A percentile compares a stretch with the other conserved stretches of the same genome.
These are phyloP conservation scores for Penicillium sp. DNA, from an alignment of 2,329 filamentous ascomycete genomes.

Conservation along the genomic window DNA sequence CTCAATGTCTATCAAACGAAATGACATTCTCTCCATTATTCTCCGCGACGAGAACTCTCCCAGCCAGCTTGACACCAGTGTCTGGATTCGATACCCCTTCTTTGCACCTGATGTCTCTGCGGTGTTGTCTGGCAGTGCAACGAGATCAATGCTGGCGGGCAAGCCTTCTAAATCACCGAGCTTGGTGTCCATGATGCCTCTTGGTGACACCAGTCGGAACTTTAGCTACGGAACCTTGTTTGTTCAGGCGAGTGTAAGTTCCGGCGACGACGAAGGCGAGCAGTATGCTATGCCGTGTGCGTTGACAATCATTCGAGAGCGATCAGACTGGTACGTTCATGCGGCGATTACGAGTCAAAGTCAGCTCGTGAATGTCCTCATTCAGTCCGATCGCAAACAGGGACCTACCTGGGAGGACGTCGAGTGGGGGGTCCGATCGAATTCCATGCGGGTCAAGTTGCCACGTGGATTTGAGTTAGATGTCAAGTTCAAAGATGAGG, in stretches of 20 bases:
- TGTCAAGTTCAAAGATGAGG: conserved; percentile 69
- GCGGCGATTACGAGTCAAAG: conserved; percentile 78
- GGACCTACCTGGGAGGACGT: conserved; percentile 80
- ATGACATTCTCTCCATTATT: conserved; percentile 68
- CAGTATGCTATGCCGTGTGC: conserved; percentile 71
- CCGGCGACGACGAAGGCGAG: conserved; percentile 62
- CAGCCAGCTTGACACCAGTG: conserved; percentile 75
- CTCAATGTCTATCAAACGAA: conserved; percentile 78
- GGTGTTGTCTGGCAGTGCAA: conserved; percentile 62
- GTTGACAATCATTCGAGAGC: conserved; percentile 70
- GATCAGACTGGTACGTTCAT: conserved; percentile 66
- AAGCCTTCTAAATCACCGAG: conserved; percentile 46
- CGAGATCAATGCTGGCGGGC: conserved; percentile 47
- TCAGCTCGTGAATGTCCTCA: conserved; percentile 69
- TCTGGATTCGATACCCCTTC: conserved; percentile 76
- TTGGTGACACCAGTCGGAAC: conserved; percentile 69
- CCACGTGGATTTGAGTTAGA: conserved; percentile 73
- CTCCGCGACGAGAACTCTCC: conserved; percentile 63
- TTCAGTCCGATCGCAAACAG: conserved; percentile 65
- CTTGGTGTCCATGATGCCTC: conserved; percentile 67
- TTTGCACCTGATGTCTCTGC: conserved; percentile 70
- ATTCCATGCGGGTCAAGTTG: conserved; percentile 65
- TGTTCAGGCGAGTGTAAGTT: conserved; percentile 71
- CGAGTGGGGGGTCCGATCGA: conserved; percentile 69
- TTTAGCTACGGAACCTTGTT: conserved; percentile 80